Percentiles rank a stretch among this genome's conserved stretches.
These are phyloP conservation scores for Plasmodium inui DNA, from an alignment of 169 alveolate genomes.

Conservation along the genomic window DNA sequence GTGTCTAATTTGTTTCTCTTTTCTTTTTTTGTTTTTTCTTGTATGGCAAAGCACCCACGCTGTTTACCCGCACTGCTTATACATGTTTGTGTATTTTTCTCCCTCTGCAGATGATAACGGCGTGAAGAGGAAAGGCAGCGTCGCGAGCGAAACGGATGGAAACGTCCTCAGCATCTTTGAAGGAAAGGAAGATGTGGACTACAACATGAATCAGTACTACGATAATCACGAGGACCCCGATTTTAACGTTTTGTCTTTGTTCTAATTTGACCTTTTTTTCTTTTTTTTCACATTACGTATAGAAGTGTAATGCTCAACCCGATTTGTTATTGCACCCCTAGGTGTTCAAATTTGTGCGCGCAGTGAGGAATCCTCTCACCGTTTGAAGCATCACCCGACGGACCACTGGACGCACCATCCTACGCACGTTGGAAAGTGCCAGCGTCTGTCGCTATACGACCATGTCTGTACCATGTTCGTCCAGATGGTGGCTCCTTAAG, in stretches of 20 bases:
- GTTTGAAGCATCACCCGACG: neutral
- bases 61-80: neutral
- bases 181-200: constrained; percentile 14
- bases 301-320: neutral
- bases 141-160: constrained; percentile 25
- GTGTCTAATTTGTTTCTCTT: neutral
- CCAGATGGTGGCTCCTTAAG: neutral
- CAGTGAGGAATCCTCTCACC: neutral
- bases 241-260: constrained; percentile 37
- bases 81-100: neutral
- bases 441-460: neutral
- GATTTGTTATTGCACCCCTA: neutral
- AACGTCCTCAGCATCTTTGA: constrained; percentile 45
- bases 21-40: neutral
- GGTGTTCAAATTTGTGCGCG: neutral
- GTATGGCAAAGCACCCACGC: neutral
- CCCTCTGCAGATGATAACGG: constrained; percentile 4
- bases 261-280: constrained; percentile 14
- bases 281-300: neutral
- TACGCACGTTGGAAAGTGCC: neutral
- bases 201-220: neutral
- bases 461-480: neutral
- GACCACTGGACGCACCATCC: no score
- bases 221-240: constrained; percentile 18
- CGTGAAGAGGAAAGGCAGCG: neutral